A percentile compares a stretch with the other conserved stretches of the same genome.
Evolutionary conservation across 805 yeast species (phyloP).

Genomic region (Yamadazyma endophytica): DNA sequence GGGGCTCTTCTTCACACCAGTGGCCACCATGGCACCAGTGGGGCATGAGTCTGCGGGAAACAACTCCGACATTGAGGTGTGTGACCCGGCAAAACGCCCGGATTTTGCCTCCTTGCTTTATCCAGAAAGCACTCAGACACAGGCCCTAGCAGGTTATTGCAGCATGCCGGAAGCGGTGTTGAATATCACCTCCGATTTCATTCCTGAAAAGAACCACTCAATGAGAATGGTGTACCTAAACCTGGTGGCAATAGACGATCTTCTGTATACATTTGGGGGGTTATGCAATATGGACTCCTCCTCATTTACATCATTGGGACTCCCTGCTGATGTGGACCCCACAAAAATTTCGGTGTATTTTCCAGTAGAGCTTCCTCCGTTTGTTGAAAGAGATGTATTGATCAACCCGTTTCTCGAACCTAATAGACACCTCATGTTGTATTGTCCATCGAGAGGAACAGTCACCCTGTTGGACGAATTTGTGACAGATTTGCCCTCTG

Average conservation of each 20-base stretch:
- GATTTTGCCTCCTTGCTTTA: constrained; percentile 3
- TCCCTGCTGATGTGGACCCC: constrained; percentile 27
- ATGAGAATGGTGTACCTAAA: constrained; percentile 24
- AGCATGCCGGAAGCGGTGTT: constrained; percentile 21
- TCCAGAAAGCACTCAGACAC: constrained; percentile 7
- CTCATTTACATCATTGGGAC: constrained; percentile 22
- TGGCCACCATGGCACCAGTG: constrained; percentile 19
- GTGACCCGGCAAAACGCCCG: background rate
- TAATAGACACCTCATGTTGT: constrained; percentile 21
- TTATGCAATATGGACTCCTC: constrained; percentile 14
- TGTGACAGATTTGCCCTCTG: constrained; percentile 38
- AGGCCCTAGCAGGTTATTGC: constrained; percentile 25
- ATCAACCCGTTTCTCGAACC: constrained; percentile 43
- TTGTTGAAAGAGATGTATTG: constrained; percentile 29
- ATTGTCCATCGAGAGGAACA: constrained; percentile 30
- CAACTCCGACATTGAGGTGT: background rate
- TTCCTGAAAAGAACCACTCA: constrained; percentile 2
- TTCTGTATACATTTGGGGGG: constrained; percentile 37
- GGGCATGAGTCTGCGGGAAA: constrained; percentile 6
- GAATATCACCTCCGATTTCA: constrained; percentile 17
- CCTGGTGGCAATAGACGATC: constrained; percentile 26
- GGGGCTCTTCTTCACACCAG: constrained; percentile 16
- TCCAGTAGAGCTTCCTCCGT: constrained; percentile 37
- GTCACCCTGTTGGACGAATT: constrained; percentile 23
- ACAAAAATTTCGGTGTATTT: constrained; percentile 32